Percentiles rank a stretch among this genome's conserved stretches.
Evolutionary conservation across 768 basidiomycete species (phyloP).

Genomic region (Kwoniella sp.): DNA sequence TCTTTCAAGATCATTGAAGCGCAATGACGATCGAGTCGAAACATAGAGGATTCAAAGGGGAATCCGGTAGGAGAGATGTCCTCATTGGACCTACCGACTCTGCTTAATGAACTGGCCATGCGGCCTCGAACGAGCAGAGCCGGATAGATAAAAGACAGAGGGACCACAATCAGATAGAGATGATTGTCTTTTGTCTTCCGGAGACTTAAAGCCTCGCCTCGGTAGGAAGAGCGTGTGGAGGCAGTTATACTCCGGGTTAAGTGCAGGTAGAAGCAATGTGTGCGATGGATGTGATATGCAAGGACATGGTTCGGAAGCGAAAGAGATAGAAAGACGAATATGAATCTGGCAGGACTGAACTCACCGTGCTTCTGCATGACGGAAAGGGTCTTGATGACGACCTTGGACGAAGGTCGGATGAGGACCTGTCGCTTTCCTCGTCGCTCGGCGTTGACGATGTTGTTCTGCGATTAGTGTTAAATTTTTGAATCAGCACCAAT

Average conservation of each 20-base stretch:
- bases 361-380: conserved; percentile 99
- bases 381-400: conserved; percentile 93
- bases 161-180: conserved; percentile 2
- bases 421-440: conserved; percentile 99
- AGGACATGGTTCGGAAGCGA: too few relatives aligned
- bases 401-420: conserved; percentile 95
- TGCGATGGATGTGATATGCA: too few relatives aligned
- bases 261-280: too few relatives aligned
- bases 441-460: conserved; percentile 99
- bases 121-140: conserved; percentile 37
- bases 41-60: too few relatives aligned
- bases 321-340: too few relatives aligned
- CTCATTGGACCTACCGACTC: conserved; percentile 40
- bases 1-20: not conserved
- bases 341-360: too few relatives aligned
- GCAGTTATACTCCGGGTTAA: conserved; percentile 56
- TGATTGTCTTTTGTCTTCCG: conserved; percentile 46
- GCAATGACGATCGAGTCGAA: conserved; percentile 7
- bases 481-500: conserved; percentile 5
- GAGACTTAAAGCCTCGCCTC: conserved; percentile 57
- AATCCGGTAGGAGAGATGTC: too few relatives aligned
- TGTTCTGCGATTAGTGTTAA: conserved; percentile 61
- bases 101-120: conserved; percentile 33
- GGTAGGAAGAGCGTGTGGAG: conserved; percentile 51
- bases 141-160: conserved; percentile 14